Evolutionary conservation across 2,329 filamentous ascomycete species (phyloP).

Genomic region (Sporothrix brasiliensis): DNA sequence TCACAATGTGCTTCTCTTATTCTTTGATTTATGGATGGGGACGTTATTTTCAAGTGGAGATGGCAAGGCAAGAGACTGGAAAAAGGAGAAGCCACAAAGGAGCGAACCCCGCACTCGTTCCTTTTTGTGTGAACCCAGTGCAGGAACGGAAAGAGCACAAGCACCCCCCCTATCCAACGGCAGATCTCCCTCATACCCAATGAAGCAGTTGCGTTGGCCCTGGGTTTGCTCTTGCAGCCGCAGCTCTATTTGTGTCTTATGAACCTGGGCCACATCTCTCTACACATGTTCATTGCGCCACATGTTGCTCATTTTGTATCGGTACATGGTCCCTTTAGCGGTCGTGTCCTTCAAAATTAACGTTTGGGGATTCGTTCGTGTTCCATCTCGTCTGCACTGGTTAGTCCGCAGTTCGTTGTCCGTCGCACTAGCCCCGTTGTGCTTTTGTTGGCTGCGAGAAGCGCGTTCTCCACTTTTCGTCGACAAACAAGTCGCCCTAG

Average conservation of each 20-base stretch:
- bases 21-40: neutral
- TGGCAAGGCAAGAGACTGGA: neutral
- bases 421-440: neutral
- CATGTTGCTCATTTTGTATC: conserved; percentile 2
- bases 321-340: conserved; percentile 21
- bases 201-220: conserved; percentile 1
- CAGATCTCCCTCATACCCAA: neutral
- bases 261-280: neutral
- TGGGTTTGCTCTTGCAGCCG: neutral
- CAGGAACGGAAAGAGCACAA: neutral
- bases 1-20: neutral
- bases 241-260: neutral
- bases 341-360: neutral
- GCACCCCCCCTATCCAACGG: neutral
- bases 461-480: neutral
- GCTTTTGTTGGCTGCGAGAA: neutral
- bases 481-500: conserved; percentile 7
- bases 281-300: conserved; percentile 8
- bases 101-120: conserved; percentile 25
- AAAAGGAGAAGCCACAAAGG: conserved; percentile 1
- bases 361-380: neutral
- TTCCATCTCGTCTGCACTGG: neutral
- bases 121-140: conserved; percentile 1
- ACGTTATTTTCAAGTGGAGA: neutral
- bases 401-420: conserved; percentile 23